Evolutionary conservation across 169 alveolate genomes (phyloP), one percentile per base, ranked within the genome.

Genomic region (Perkinsus marinus): DNA sequence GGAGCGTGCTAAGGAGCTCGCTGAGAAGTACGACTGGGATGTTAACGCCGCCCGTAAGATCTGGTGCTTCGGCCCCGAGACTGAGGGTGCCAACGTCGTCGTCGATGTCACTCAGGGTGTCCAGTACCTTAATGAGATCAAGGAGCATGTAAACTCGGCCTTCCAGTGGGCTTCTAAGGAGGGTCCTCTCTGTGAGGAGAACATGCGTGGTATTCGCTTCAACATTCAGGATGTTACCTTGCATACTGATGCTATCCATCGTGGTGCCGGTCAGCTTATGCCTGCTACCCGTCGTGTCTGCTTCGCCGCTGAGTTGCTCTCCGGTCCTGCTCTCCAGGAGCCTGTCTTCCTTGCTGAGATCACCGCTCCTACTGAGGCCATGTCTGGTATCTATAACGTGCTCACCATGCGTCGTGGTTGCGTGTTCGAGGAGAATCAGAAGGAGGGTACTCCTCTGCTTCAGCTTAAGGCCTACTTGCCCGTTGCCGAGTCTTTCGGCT

Each of bases 61-160:
- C 89, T 99, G 99, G 99, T 97, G 99, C 96, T 99, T 98, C 95
- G 99, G 99, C 36, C 99, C 99, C 68, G 99, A 98, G 91, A 97
- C 98, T 90, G 96, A 97, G 39, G 99, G 99, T 46, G 99, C 99
- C 22, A 98, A 98, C 95, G 93, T 99, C 91, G 95, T 99, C 92
- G 99, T 98, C 37, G 99, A 99, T 94, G 94, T 95, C 93, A 98
- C 99, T 39, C 96, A 98, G 92, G 99, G 99, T 92, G 98, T 97
- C 89, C 99, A 99, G 96, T 98, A 98, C 95, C 95, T 99, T 95
- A 96, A 97, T 96, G 99, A 99, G 97, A 98, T 98, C 91, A 98
- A 98, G 97, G 99, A 98, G 93, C 99, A 99, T 93, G 97, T 99
- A 96, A 98, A 98, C 96, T 95, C 99, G 91, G 99, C 99, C 91